Evolutionary conservation across 2,329 filamentous ascomycete species (phyloP), one percentile per base, ranked within the genome.

Genomic region (Colletotrichum sp.): DNA sequence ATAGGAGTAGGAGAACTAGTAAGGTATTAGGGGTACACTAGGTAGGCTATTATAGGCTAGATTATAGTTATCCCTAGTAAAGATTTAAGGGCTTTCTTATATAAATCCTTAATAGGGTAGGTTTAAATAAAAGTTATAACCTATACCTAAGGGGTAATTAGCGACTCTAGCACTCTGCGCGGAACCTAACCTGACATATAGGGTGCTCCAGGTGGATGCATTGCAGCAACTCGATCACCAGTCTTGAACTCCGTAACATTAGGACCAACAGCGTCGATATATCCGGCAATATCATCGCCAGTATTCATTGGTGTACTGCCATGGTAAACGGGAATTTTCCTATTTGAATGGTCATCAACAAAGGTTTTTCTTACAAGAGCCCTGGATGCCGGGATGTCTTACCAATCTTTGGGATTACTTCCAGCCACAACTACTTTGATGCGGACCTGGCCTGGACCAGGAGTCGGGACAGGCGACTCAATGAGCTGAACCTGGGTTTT

Each of bases 151-250:
- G n/a, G n/a, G n/a, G n/a, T n/a, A n/a, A n/a, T n/a, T n/a, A n/a
- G n/a, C n/a, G n/a, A n/a, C n/a, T n/a, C n/a, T n/a, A n/a, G n/a
- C n/a, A n/a, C n/a, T n/a, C n/a, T n/a, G n/a, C n/a, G n/a, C n/a
- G n/a, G n/a, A n/a, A n/a, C n/a, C n/a, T n/a, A n/a, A n/a, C n/a
- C n/a, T n/a, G n/a, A n/a, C n/a, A n/a, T n/a, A n/a, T n/a, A n/a
- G 0, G 87, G 86, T 4, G 83, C 83, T 70, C 83, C 78, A 86
- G 92, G 92, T 78, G 89, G 84, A 73, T 89, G 87, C 68, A 88
- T 88, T 3, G 84, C 85, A 7, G 84, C 85, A 29, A 89, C 87
- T 55, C 87, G 82, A 77, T 89, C 87, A 16, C 87, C 87, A 2
- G 76, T 63, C n/a, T 69, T 62, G 62, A 81, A 80, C 25, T 76